Evolutionary conservation across 345 rosid genomes (phyloP).

Genomic region (Cardamine resedifolia): DNA sequence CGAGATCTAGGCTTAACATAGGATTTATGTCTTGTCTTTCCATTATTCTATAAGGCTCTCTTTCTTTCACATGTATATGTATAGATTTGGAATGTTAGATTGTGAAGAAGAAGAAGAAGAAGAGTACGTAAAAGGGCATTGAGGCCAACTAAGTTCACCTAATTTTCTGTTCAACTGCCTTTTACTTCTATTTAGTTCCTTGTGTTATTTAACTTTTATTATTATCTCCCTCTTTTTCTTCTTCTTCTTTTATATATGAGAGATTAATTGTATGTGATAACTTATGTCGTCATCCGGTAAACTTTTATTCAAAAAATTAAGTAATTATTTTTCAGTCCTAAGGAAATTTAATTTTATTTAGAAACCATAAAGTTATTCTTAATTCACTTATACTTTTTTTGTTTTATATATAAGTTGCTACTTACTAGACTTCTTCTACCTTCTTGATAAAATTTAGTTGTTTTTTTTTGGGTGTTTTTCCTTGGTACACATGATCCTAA

Average conservation of each 20-base stretch:
- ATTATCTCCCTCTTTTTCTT: neutral
- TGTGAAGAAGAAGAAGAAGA: neutral
- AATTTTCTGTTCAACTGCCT: slow-evolving; percentile 43
- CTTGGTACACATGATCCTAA: neutral
- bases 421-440: neutral
- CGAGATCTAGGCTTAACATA: slow-evolving; percentile 29
- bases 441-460: too few species aligned
- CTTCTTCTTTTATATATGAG: neutral
- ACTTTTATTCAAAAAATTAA: neutral
- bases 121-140: slow-evolving; percentile 26
- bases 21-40: slow-evolving; percentile 16
- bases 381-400: neutral
- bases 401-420: neutral
- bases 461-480: neutral
- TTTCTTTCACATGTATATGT: neutral
- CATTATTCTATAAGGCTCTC: slow-evolving; percentile 15
- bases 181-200: slow-evolving; percentile 34
- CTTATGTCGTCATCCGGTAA: neutral
- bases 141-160: slow-evolving; percentile 43
- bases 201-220: slow-evolving; percentile 16
- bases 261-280: neutral
- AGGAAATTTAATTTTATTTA: neutral
- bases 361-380: neutral
- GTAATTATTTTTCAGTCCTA: neutral
- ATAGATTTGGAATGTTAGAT: slow-evolving; percentile 23